Evolutionary conservation across 169 alveolate species (phyloP).

Genomic region (Plasmodium gaboni): DNA sequence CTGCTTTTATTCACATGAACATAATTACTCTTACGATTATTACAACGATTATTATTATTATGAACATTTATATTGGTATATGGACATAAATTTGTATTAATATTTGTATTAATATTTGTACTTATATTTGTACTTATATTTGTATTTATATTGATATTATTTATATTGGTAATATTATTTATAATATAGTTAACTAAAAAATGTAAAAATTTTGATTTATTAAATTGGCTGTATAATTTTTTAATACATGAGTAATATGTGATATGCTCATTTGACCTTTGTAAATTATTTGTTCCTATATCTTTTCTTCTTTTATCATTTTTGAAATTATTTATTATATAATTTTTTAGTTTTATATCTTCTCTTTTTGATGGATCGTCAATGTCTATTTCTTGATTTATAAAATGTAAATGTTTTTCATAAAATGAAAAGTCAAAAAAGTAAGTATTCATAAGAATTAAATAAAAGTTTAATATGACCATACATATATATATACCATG

Average conservation of each 20-base stretch:
- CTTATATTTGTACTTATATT: too few species aligned
- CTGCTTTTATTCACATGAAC: conserved; percentile 19
- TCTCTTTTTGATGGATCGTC: neutral
- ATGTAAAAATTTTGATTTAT: conserved; percentile 33
- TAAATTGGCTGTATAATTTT: conserved; percentile 38
- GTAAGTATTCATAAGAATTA: conserved; percentile 34
- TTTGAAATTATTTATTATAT: conserved; percentile 9
- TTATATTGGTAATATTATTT: conserved; percentile 12
- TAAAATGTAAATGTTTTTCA: conserved; percentile 10
- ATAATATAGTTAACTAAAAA: conserved; percentile 47
- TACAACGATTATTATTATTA: too few species aligned
- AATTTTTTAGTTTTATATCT: neutral
- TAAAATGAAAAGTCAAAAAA: conserved; percentile 69
- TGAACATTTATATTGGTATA: too few species aligned
- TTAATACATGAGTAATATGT: conserved; percentile 51
- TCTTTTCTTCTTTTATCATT: neutral
- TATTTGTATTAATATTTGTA: too few species aligned
- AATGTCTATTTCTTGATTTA: neutral
- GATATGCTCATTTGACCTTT: neutral
- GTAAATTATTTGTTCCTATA: neutral
- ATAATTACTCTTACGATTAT: too few species aligned
- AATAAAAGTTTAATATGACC: conserved; percentile 45
- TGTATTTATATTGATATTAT: neutral
- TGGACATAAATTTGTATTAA: too few species aligned
- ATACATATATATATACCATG: conserved; percentile 41